phyloP scores from a whole-genome alignment of 345 rosid genomes.

The Viola odorata region DNA sequence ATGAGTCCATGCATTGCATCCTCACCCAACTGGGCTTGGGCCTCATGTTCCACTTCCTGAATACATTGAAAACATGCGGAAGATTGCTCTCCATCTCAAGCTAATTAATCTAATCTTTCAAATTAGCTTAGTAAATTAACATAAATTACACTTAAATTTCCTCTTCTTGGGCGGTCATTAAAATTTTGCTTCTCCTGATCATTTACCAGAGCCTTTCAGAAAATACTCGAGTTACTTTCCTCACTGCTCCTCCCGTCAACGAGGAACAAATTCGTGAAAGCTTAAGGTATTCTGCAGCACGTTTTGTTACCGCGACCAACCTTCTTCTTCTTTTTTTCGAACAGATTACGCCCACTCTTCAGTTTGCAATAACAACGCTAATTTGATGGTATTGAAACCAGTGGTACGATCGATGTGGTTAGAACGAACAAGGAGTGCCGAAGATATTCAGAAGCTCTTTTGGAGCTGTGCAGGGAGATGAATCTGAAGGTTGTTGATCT shows the following conservation, averaged over 20 bases:
- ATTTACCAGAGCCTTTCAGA: conserved; percentile 20
- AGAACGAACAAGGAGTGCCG: conserved; percentile 20
- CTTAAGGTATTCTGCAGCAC: background rate
- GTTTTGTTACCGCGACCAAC: no score
- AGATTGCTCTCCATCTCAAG: conserved; percentile 21
- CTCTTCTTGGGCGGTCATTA: no score
- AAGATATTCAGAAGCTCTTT: conserved; percentile 20
- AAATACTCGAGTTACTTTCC: conserved; percentile 19
- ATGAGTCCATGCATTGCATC: conserved; percentile 11
- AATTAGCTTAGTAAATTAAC: no score
- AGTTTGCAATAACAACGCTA: background rate
- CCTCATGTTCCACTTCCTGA: conserved; percentile 25
- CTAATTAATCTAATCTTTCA: background rate
- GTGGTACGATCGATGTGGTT: background rate
- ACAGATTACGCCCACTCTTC: background rate
- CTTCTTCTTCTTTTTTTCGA: no score
- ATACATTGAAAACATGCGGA: conserved; percentile 17
- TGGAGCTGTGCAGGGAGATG: conserved; percentile 16
- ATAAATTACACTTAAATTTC: no score
- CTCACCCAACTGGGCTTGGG: conserved; percentile 21
- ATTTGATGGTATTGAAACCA: conserved; percentile 2
- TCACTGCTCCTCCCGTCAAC: conserved; percentile 17
- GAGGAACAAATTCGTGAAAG: conserved; percentile 10
- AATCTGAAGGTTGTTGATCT: conserved; percentile 19
- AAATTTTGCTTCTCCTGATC: background rate